A percentile compares a stretch with the other conserved stretches of the same genome.
Conservation (phyloP, 306 rosid genomes). For the Casuarina equisetifolia region DNA sequence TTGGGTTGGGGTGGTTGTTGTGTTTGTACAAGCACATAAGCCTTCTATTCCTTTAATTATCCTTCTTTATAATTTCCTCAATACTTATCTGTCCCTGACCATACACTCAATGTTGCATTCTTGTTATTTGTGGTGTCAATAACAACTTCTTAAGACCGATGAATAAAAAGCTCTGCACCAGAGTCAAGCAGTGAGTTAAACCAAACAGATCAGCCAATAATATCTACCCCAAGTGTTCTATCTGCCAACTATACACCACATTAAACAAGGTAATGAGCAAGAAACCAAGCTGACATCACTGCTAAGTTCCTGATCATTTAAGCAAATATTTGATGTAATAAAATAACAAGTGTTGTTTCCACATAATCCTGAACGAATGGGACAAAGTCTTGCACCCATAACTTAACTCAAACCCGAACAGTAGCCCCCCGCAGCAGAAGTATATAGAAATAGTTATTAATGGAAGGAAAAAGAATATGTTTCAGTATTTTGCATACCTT, state of each 20-base stretch:
- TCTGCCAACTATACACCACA: background rate
- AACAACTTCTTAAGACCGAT: background rate
- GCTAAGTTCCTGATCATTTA: background rate
- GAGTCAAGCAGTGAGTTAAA: background rate
- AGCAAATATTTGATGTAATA: background rate
- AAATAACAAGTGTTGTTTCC: background rate
- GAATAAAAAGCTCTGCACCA: background rate
- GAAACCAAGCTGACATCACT: background rate
- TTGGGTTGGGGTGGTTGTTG: no score
- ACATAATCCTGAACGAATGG: background rate
- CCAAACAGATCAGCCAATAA: background rate
- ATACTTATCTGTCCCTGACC: background rate
- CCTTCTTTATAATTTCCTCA: background rate
- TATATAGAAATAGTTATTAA: background rate
- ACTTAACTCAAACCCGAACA: background rate
- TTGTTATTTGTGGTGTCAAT: background rate
- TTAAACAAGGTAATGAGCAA: background rate
- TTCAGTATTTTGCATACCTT: conserved; percentile 47
- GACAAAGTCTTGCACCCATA: background rate
- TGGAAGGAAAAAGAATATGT: background rate
- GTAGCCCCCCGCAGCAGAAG: background rate
- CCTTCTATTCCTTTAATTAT: no score
- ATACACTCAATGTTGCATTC: background rate
- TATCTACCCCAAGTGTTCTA: background rate
- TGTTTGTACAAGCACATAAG: no score